Base-by-base conservation (phyloP, 1,284 basidiomycete species). In the Trametes hirsuta region DNA sequence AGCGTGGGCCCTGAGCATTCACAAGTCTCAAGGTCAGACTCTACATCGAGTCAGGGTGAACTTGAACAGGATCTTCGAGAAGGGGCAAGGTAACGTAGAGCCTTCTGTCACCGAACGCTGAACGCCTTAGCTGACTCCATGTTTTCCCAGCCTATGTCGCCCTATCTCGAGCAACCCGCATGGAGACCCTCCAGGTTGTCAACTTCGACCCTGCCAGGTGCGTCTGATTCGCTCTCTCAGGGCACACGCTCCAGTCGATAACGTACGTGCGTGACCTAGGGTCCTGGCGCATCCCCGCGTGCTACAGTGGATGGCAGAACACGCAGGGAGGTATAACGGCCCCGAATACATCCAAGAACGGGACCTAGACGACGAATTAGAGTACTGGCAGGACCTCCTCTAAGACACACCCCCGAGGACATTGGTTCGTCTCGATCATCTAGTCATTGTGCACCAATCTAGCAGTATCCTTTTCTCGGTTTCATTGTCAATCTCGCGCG, bases 21-120 rank as follows among this genome's bases (percentile, higher is more conserved):
- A 95, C 74, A 95, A 96, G 72, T 88, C 88, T 2, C 93, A 94
- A 71, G 92, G 92, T 0, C 92, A 94, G 72, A 94, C 89, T 0
- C 73, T 95, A 18, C 84, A 93, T 55, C 80, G 92, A 14, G 91
- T 94, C 18, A 86, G 85, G 60, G 85, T 93, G 0, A 83, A 92
- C 68, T 76, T 93, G 21, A 69, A 69, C 30, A 77, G 80, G 40
- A 86, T 80, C 0, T 94, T 97, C 74, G 94, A 95, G 74, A 92
- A 89, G 66, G 93, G 93, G 21, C 87, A 90, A 82, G 85, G 86
- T 85, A 44, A 47, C 71, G 34, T 14, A 24, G 21, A 8, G 8
- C 22, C 12, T 12, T 6, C 6, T 53, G 40, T 42, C 22, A 2
- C 2, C 14, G 0, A 14, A 9, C 5, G 4, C 3, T 14, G 8